Base-by-base conservation (phyloP, 768 basidiomycete genomes). In the Holtermanniella nyarrowii region DNA sequence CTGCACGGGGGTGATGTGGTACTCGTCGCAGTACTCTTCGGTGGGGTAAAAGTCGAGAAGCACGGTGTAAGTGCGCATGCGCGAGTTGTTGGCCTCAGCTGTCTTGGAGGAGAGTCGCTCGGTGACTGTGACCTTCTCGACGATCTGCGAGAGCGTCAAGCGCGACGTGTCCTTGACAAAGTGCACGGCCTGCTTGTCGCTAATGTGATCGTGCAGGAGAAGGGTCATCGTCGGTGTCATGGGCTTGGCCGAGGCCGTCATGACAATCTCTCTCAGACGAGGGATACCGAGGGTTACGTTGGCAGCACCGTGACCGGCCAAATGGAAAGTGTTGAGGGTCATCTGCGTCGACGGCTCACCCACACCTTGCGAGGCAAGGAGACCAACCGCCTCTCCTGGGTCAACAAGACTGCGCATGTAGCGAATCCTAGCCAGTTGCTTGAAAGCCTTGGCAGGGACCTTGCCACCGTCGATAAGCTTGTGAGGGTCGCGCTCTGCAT, bases 321-420 rank as follows among this genome's bases (percentile, higher is more conserved):
- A 91, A 76, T 99, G 95, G 81, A 99, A 99, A 12, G 95, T 99
- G 70, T 99, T 99, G 57, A 99, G 75, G 7, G 95, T 99, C 95
- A 99, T 99, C 70, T 99, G 95, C 0, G 95, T 99, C 14, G 95
- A 99, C 3, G 95, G 95, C 71, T 99, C 95, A 47, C 95, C 95
- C 41, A 99, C 81, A 74, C 95, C 88, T 77, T 99, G 95, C 16
- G 93, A 93, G 11, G 95, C 95, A 44, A 99, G 76, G 43, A 97
- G 72, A 39, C 95, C 95, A 26, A 99, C 93, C n/a, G 95, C 90
- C 74, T 99, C 95, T 56, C 95, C 95, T 3, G 95, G 90, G 53
- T 99, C 95, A 2, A 90, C 88, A 48, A 99, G 74, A 68, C 87
- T 88, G 52, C 85, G 79, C 79, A 97, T 78, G 70, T 96, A 99